Evolutionary conservation across 306 rosid species (phyloP).

Genomic region (Quercus berberidifolia): DNA sequence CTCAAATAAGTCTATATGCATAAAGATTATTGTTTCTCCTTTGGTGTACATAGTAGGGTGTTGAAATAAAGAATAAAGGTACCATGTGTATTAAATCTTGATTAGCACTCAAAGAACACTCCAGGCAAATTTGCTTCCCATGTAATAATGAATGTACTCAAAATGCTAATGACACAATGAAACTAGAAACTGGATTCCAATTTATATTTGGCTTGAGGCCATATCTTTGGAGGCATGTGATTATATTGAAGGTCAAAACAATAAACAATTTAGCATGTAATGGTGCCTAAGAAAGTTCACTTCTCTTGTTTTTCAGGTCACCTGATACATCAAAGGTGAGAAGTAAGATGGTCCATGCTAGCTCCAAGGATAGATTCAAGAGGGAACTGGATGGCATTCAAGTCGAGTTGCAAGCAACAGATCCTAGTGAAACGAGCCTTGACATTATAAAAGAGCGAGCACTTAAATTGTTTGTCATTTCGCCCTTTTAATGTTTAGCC

Average conservation of each 20-base stretch:
- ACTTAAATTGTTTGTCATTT: background rate
- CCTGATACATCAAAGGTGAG: slow-evolving; percentile 59
- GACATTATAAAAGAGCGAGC: slow-evolving; percentile 56
- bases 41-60: background rate
- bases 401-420: slow-evolving; percentile 68
- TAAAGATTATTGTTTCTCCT: background rate
- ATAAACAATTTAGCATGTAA: background rate
- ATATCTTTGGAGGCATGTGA: background rate
- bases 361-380: slow-evolving; percentile 73
- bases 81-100: background rate
- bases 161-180: too few species aligned
- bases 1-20: background rate
- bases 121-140: too few species aligned
- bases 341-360: slow-evolving; percentile 69
- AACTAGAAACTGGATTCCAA: background rate
- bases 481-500: background rate
- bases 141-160: too few species aligned
- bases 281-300: background rate
- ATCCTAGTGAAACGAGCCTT: slow-evolving; percentile 67
- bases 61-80: background rate
- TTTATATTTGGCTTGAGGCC: too few species aligned
- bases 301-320: slow-evolving; percentile 31
- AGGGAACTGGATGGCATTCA: slow-evolving; percentile 76
- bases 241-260: too few species aligned
- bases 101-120: background rate